Base-by-base conservation (phyloP, 495 filamentous ascomycete genomes). In the Neurospora sp. region DNA sequence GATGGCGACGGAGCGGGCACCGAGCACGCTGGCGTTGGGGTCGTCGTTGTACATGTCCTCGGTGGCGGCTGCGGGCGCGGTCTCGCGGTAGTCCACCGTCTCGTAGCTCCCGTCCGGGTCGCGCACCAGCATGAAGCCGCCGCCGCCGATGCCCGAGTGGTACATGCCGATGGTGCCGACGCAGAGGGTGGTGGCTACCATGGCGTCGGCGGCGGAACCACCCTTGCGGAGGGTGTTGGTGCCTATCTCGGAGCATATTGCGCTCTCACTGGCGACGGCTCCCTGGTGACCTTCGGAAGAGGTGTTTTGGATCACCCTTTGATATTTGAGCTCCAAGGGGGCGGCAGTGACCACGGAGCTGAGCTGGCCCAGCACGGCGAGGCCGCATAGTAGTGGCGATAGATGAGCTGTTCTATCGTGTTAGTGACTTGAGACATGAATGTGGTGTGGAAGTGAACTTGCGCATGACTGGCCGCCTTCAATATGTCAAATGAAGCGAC, bases 131-230 rank as follows among this genome's bases (percentile, higher is more conserved):
- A 91, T 90, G 81, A 97, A 97, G 1, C 94, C 94, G n/a, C 94
- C 94, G 5, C 94, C 94, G 4, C 93, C 93, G 42, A 97, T 89
- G 6, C 93, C 93, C 39, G 90, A 93, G 80, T 97, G 93, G 74
- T 95, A 93, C 92, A 96, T 95, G 87, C 91, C 91, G 70, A 91
- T 86, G 7, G 93, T 91, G 3, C 92, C 92, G 31, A 94, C 87
- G 65, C 92, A 94, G 61, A 94, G 84, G 53, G 89, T 87, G 0
- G 91, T 92, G 8, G 90, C 90, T 37, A 94, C 85, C 76, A 91
- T 82, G 70, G 91, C 91, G 82, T 94, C 92, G 22, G 91, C 91
- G 65, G 92, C 91, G 80, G 93, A 92, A 37, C 91, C 91, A 76
- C 92, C 91, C 70, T 82, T 76, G 69, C 89, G 83, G 61, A 97